A percentile compares a stretch with the other conserved stretches of the same genome.
These are phyloP conservation scores for Phtheirospermum japonicum DNA, from an alignment of 257 asterid species.

Conservation along the genomic window DNA sequence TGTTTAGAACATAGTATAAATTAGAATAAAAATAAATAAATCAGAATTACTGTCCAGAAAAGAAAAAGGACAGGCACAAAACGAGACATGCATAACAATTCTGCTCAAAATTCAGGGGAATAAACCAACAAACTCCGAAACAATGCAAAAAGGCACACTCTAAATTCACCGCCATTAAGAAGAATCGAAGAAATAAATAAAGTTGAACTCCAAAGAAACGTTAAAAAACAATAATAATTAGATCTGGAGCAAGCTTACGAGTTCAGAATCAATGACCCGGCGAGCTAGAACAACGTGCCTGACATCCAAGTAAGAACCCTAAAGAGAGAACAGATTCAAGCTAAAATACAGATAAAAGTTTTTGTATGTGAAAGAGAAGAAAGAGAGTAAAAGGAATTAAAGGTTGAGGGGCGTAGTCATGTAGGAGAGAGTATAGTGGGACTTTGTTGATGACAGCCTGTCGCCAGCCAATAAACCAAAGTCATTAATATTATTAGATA, in stretches of 20 bases:
- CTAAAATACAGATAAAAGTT: constrained; percentile 30
- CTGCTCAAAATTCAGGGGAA: not conserved
- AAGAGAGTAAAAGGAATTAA: not conserved
- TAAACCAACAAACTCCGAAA: constrained; percentile 12
- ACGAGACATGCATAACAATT: constrained; percentile 23
- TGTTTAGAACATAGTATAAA: not conserved
- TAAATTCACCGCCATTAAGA: constrained; percentile 8
- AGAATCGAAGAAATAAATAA: not conserved
- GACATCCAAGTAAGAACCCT: constrained; percentile 32
- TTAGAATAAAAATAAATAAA: not conserved
- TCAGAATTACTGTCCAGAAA: not conserved
- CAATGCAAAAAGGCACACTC: not conserved
- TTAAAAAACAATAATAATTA: constrained; percentile 9
- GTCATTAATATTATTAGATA: not conserved
- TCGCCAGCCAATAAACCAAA: constrained; percentile 71
- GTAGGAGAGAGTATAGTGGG: constrained; percentile 44
- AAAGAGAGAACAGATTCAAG: constrained; percentile 32
- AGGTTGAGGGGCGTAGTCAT: constrained; percentile 33
- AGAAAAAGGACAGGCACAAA: not conserved
- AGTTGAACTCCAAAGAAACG: too few relatives aligned
- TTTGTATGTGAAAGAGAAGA: constrained; percentile 13
- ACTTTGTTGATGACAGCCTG: constrained; percentile 91
- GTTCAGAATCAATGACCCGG: constrained; percentile 45
- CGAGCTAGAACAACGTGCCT: constrained; percentile 21
- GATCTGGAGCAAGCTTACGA: constrained; percentile 41